Evolutionary conservation across 1,284 basidiomycete species (phyloP).

Genomic region (Volvariella surrecta): DNA sequence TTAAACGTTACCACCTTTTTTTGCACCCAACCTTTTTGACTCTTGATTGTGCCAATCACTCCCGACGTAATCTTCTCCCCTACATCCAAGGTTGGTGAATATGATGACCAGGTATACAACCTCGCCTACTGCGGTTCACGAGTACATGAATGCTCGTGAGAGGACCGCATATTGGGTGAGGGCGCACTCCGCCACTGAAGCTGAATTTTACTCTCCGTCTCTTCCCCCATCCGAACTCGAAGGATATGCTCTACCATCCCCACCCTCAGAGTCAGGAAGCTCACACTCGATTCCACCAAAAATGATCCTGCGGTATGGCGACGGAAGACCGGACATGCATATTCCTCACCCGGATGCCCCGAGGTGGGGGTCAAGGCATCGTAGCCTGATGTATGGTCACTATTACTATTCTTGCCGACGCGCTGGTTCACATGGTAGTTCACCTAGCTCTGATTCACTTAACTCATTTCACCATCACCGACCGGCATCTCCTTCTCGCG

Average conservation of each 20-base stretch:
- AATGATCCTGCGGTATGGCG: conserved; percentile 60
- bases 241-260: conserved; percentile 35
- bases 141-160: conserved; percentile 46
- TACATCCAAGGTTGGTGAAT: conserved; percentile 9
- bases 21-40: conserved; percentile 1
- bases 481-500: background rate
- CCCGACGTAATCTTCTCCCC: conserved; percentile 11
- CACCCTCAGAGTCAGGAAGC: conserved; percentile 52
- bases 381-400: conserved; percentile 8
- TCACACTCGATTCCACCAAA: conserved; percentile 59
- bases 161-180: conserved; percentile 57
- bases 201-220: conserved; percentile 46
- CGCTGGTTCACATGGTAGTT: conserved; percentile 6
- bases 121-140: conserved; percentile 46
- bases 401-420: conserved; percentile 12
- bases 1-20: conserved; percentile 9
- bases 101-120: conserved; percentile 61
- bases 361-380: background rate
- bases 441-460: background rate
- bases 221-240: conserved; percentile 45
- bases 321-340: conserved; percentile 52
- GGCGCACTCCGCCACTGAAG: conserved; percentile 28
- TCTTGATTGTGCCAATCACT: background rate
- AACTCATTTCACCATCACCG: background rate
- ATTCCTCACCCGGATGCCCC: conserved; percentile 26